Evolutionary conservation across 495 filamentous ascomycete species (phyloP).

Genomic region (Aeminium ludgeri): DNA sequence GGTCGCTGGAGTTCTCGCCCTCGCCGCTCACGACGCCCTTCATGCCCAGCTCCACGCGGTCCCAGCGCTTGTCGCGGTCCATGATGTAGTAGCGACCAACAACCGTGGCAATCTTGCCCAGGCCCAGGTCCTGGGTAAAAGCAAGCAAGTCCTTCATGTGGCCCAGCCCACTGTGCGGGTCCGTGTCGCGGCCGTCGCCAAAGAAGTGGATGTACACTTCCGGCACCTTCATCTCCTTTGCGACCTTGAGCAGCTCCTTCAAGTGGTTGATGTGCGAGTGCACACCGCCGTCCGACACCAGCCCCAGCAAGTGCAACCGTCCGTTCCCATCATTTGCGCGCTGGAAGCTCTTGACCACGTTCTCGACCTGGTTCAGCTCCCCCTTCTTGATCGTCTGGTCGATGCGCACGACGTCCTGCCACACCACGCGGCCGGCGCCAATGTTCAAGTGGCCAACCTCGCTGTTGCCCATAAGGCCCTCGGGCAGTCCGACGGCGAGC

Average conservation of each 20-base stretch:
- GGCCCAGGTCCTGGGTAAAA: conserved; percentile 62
- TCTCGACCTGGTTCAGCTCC: conserved; percentile 60
- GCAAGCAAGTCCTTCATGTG: conserved; percentile 76
- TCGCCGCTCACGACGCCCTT: conserved; percentile 74
- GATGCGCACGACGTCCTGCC: conserved; percentile 96
- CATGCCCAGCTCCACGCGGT: conserved; percentile 75
- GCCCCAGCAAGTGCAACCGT: conserved; percentile 74
- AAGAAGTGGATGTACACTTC: conserved; percentile 98
- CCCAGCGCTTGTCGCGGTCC: conserved; percentile 99
- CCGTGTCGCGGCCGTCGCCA: conserved; percentile 92
- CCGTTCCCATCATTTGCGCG: conserved; percentile 78
- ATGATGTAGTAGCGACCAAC: conserved; percentile 96
- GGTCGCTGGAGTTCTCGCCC: conserved; percentile 69
- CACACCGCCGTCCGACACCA: conserved; percentile 92
- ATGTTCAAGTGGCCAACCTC: conserved; percentile 98
- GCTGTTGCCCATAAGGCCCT: conserved; percentile 96
- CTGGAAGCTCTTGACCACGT: conserved; percentile 59
- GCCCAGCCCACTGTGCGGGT: conserved; percentile 73
- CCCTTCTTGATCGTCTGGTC: conserved; percentile 86
- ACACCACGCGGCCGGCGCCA: conserved; percentile 91
- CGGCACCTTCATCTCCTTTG: conserved; percentile 72
- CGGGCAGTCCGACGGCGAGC: conserved; percentile 83
- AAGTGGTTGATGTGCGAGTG: conserved; percentile 91
- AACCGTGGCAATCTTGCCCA: conserved; percentile 78
- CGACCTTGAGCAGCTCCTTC: conserved; percentile 67